A percentile compares a stretch with the other conserved stretches of the same genome.
phyloP scores from a whole-genome alignment of 2,329 filamentous ascomycete species.

The Penicillium sp. region DNA sequence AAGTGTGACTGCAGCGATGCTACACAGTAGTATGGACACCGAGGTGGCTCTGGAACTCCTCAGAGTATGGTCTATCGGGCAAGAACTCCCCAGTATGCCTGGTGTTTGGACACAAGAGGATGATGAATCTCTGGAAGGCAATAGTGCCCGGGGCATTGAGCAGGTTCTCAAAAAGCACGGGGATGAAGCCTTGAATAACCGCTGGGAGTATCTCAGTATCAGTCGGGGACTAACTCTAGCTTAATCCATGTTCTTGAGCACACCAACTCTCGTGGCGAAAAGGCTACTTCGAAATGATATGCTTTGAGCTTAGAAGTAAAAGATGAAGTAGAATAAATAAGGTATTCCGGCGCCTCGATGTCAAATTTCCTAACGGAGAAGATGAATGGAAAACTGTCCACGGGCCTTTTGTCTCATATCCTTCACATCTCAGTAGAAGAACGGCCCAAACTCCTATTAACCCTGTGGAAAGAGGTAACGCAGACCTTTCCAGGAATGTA shows the following conservation, averaged over 20 bases:
- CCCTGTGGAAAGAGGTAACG: constrained; percentile 3
- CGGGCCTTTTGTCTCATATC: constrained; percentile 1
- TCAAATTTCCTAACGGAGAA: not conserved
- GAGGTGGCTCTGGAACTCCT: constrained; percentile 36
- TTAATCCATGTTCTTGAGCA: not conserved
- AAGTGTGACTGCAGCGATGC: constrained; percentile 32
- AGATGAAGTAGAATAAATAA: too few relatives aligned
- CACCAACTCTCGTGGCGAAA: too few relatives aligned
- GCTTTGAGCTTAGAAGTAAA: not conserved
- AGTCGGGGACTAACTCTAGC: constrained; percentile 20
- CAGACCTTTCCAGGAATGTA: not conserved
- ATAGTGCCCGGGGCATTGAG: constrained; percentile 31
- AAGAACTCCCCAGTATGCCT: constrained; percentile 36
- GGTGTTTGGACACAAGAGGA: constrained; percentile 47
- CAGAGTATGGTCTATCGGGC: constrained; percentile 25
- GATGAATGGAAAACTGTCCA: not conserved
- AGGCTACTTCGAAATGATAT: constrained; percentile 1
- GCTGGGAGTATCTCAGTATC: constrained; percentile 36
- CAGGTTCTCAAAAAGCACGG: constrained; percentile 44
- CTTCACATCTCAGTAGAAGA: too few relatives aligned
- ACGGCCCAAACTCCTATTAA: constrained; percentile 7
- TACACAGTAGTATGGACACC: constrained; percentile 39
- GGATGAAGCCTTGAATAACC: constrained; percentile 26
- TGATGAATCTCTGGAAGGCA: constrained; percentile 35
- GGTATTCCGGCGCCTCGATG: not conserved